A percentile compares a stretch with the other conserved stretches of the same genome.
phyloP scores from a whole-genome alignment of 148 eudicot species.

The Cornus kousa region DNA sequence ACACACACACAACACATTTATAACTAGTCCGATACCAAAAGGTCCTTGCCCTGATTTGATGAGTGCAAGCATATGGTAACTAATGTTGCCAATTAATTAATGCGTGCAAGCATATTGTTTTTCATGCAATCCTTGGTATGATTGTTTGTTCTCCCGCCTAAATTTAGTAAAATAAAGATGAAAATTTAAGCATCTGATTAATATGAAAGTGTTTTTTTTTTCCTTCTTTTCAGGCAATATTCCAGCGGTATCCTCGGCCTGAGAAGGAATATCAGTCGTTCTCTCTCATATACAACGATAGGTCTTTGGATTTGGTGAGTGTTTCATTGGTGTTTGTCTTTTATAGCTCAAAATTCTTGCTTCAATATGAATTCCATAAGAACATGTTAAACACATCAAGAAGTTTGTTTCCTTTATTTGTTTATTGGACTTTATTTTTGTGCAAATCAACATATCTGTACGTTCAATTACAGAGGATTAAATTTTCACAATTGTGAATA shows the following conservation, averaged over 20 bases:
- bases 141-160: not conserved
- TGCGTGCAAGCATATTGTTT: no score
- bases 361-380: not conserved
- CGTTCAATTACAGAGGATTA: not conserved
- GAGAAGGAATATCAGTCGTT: slow-evolving; percentile 97
- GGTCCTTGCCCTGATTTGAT: no score
- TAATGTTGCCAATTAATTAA: no score
- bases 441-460: not conserved
- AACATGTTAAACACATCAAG: not conserved
- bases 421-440: slow-evolving; percentile 5
- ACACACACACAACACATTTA: no score
- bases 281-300: slow-evolving; percentile 76
- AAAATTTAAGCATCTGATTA: slow-evolving; percentile 9
- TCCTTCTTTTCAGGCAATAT: slow-evolving; percentile 50
- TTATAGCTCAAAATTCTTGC: not conserved
- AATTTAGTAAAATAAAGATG: not conserved
- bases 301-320: slow-evolving; percentile 94
- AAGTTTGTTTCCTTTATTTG: slow-evolving; percentile 3
- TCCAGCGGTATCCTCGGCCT: slow-evolving; percentile 93
- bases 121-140: no score
- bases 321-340: not conserved
- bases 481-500: not conserved
- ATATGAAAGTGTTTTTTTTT: slow-evolving; percentile 7
- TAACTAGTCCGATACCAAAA: no score
- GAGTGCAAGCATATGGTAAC: no score